A percentile compares a stretch with the other conserved stretches of the same genome.
phyloP scores from a whole-genome alignment of 116 monocot genomes.

The Cymodocea nodosa region DNA sequence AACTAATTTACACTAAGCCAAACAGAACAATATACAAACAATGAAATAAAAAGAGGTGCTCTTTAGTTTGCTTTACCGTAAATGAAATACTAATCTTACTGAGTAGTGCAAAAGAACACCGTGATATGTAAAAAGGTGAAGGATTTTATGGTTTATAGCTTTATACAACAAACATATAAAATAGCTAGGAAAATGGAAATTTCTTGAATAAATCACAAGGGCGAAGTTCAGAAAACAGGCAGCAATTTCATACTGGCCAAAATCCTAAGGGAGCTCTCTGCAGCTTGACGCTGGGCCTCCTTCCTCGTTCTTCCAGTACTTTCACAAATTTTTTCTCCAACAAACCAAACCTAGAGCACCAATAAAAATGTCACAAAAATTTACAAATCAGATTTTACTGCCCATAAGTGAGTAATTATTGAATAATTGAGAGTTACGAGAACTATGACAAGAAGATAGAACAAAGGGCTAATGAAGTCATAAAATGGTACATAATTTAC shows the following conservation, averaged over 20 bases:
- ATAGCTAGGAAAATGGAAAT: too few species aligned
- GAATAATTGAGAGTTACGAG: too few species aligned
- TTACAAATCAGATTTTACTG: not conserved
- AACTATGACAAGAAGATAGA: not conserved
- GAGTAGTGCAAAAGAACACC: too few species aligned
- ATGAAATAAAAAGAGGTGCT: too few species aligned
- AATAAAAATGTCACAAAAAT: not conserved
- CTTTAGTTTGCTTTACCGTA: too few species aligned
- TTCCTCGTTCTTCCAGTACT: slow-evolving; percentile 82
- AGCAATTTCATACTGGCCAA: slow-evolving; percentile 56
- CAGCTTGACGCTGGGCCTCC: slow-evolving; percentile 68
- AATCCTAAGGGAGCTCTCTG: slow-evolving; percentile 41
- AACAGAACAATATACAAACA: too few species aligned
- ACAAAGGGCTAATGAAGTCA: not conserved
- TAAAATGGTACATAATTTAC: not conserved
- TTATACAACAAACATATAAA: too few species aligned
- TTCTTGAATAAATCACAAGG: too few species aligned
- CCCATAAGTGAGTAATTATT: not conserved
- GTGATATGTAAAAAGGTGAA: too few species aligned
- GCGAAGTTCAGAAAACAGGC: not conserved
- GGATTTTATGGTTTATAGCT: too few species aligned
- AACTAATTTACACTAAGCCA: too few species aligned
- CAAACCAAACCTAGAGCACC: slow-evolving; percentile 45
- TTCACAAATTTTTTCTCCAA: slow-evolving; percentile 88
- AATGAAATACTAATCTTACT: too few species aligned